Evolutionary conservation across 306 rosid genomes (phyloP).

Genomic region (Acacia melanoxylon): DNA sequence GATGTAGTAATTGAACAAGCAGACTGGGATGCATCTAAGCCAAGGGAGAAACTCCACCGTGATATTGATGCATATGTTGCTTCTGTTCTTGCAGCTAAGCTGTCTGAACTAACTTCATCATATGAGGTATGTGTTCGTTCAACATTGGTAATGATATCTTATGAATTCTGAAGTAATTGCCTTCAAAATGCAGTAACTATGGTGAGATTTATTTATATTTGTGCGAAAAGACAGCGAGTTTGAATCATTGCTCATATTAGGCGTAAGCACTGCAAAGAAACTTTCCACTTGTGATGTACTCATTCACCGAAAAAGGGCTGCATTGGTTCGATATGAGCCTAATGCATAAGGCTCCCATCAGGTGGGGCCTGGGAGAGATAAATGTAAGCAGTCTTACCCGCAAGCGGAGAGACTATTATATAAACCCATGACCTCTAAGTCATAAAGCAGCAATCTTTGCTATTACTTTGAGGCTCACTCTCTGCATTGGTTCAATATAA

Average conservation of each 20-base stretch:
- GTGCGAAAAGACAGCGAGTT: not conserved
- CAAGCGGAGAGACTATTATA: no score
- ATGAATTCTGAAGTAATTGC: slow-evolving; percentile 21
- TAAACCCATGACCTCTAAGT: no score
- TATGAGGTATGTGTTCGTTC: slow-evolving; percentile 57
- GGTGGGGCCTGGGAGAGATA: no score
- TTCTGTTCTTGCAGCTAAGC: slow-evolving; percentile 68
- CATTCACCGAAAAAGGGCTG: no score
- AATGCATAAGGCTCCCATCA: no score
- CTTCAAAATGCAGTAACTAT: slow-evolving; percentile 4
- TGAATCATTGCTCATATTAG: not conserved
- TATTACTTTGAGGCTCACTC: no score
- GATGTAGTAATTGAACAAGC: slow-evolving; percentile 77
- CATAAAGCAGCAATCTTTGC: no score
- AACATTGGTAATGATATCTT: slow-evolving; percentile 23
- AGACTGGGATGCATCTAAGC: slow-evolving; percentile 83
- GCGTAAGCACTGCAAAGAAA: no score
- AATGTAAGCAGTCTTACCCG: no score
- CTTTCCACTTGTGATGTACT: no score
- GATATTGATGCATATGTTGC: slow-evolving; percentile 82
- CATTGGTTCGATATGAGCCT: no score
- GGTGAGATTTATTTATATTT: slow-evolving; percentile 14
- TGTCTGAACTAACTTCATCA: slow-evolving; percentile 67
- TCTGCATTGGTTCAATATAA: not conserved
- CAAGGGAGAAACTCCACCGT: slow-evolving; percentile 82